phyloP scores from a whole-genome alignment of 768 basidiomycete genomes.

The Mycena polygramma region DNA sequence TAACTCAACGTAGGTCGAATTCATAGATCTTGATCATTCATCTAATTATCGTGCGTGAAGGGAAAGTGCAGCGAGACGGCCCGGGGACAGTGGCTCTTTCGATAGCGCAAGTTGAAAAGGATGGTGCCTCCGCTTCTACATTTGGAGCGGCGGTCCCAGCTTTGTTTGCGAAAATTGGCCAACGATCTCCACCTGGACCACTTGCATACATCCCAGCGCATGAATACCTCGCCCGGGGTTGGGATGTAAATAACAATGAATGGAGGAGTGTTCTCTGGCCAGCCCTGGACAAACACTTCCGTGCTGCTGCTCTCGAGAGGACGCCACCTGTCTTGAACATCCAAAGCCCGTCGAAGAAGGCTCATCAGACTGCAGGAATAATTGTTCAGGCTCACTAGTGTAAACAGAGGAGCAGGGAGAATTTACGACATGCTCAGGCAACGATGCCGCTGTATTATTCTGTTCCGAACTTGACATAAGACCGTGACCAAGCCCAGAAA shows the following conservation, averaged over 20 bases:
- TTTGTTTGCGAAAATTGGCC: not conserved
- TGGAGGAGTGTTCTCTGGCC: constrained; percentile 22
- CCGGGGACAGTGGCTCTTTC: constrained; percentile 7
- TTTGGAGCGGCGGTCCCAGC: not conserved
- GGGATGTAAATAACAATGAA: not conserved
- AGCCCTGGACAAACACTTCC: constrained; percentile 10
- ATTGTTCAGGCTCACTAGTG: too few relatives aligned
- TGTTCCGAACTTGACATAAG: too few relatives aligned
- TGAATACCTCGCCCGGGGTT: too few relatives aligned
- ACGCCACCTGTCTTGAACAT: constrained; percentile 9
- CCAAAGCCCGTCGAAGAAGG: not conserved
- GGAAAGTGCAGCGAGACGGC: not conserved
- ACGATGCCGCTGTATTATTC: too few relatives aligned
- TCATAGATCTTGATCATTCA: too few relatives aligned
- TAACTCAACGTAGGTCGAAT: not conserved
- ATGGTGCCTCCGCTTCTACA: not conserved
- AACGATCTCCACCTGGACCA: not conserved
- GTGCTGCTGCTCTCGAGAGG: constrained; percentile 2
- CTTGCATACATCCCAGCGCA: not conserved
- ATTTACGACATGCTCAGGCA: too few relatives aligned
- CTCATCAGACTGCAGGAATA: not conserved
- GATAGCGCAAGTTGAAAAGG: constrained; percentile 3
- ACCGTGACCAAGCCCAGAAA: too few relatives aligned
- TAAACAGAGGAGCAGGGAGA: too few relatives aligned
- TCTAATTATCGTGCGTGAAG: too few relatives aligned